A percentile compares a stretch with the other conserved stretches of the same genome.
Conservation (phyloP, 2,329 filamentous ascomycete genomes). For the Fusarium azukiicola region DNA sequence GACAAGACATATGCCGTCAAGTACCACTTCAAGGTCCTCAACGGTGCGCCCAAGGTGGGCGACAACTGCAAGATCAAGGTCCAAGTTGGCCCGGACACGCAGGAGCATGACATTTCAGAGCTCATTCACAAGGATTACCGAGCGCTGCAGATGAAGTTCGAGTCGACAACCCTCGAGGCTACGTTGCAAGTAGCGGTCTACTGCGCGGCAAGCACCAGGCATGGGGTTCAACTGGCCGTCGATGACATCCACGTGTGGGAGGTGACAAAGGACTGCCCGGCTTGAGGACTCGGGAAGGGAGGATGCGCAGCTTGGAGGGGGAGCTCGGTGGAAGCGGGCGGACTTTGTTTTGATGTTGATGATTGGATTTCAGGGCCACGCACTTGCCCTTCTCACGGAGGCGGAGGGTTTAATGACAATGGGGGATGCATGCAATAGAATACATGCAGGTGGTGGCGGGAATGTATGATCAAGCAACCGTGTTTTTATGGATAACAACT, state of each 20-base stretch:
- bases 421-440: too few relatives aligned
- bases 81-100: background rate
- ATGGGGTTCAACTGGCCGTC: conserved; percentile 6
- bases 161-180: background rate
- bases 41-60: background rate
- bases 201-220: background rate
- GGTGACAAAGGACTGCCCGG: background rate
- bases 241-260: background rate
- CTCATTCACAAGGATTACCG: background rate
- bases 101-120: background rate
- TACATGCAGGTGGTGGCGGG: too few relatives aligned
- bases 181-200: background rate
- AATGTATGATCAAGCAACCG: too few relatives aligned
- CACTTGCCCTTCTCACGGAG: too few relatives aligned
- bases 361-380: background rate
- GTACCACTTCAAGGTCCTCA: background rate
- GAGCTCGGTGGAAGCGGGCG: background rate
- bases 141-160: background rate
- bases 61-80: background rate
- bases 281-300: background rate
- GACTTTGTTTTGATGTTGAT: background rate
- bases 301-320: background rate
- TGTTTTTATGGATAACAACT: too few relatives aligned
- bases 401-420: too few relatives aligned
- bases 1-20: background rate